Evolutionary conservation across 495 filamentous ascomycete genomes (phyloP).

Genomic region (Daldinia caldariorum): DNA sequence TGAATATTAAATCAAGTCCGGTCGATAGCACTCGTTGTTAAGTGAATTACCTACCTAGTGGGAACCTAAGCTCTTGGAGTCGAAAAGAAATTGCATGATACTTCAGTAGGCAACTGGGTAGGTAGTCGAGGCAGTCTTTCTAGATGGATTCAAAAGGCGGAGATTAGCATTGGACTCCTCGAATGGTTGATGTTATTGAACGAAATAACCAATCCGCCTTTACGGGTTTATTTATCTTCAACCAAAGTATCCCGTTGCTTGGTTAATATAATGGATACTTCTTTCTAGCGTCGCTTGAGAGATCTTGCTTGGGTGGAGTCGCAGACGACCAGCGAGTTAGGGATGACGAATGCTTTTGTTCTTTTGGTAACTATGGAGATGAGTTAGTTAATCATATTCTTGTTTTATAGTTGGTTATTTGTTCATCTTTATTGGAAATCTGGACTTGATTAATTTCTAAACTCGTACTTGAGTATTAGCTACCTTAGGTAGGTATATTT

Average conservation of each 20-base stretch:
- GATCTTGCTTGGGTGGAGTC: not conserved
- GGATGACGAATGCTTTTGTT: not conserved
- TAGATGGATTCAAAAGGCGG: not conserved
- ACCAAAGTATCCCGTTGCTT: not conserved
- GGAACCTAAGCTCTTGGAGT: too few relatives aligned
- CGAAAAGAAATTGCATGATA: too few relatives aligned
- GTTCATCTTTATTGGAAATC: not conserved
- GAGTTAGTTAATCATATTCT: too few relatives aligned
- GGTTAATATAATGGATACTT: constrained; percentile 6
- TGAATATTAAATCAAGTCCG: not conserved
- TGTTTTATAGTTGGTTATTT: not conserved
- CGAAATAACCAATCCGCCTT: constrained; percentile 5
- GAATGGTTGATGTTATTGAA: not conserved
- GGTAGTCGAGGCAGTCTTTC: not conserved
- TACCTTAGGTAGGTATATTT: too few relatives aligned
- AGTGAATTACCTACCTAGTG: too few relatives aligned
- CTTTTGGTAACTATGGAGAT: not conserved
- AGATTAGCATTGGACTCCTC: not conserved
- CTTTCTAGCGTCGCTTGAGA: not conserved
- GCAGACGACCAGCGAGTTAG: not conserved
- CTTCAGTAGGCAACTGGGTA: too few relatives aligned
- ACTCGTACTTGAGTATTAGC: too few relatives aligned
- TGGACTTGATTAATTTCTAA: too few relatives aligned
- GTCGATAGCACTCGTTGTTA: not conserved
- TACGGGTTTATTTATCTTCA: constrained; percentile 6